phyloP scores from a whole-genome alignment of 306 rosid species.

The Quercus rubra region DNA sequence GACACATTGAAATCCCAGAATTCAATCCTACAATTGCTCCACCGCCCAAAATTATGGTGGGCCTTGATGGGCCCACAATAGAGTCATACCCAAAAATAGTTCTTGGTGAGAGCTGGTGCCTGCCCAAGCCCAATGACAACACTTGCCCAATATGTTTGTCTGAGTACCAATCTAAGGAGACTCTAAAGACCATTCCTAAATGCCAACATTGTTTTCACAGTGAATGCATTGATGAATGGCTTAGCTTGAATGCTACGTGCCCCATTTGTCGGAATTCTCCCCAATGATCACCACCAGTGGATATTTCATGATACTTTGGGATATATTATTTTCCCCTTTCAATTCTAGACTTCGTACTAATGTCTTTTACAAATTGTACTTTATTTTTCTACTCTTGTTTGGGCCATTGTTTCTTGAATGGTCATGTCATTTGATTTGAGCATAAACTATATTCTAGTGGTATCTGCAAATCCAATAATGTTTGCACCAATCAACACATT shows the following conservation, averaged over 20 bases:
- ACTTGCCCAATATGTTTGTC: conserved; percentile 72
- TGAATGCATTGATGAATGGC: conserved; percentile 80
- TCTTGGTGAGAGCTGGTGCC: conserved; percentile 38
- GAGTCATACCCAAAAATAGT: conserved; percentile 57
- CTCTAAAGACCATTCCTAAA: conserved; percentile 51
- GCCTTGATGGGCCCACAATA: conserved; percentile 58
- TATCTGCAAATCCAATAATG: too few relatives aligned
- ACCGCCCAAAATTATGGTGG: conserved; percentile 22
- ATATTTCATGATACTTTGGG: neutral
- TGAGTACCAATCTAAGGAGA: conserved; percentile 61
- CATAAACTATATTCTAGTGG: too few relatives aligned
- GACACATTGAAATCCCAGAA: conserved; percentile 25
- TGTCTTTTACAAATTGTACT: too few relatives aligned
- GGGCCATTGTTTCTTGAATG: too few relatives aligned
- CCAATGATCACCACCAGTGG: neutral
- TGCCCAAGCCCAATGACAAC: conserved; percentile 42
- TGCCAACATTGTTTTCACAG: conserved; percentile 75
- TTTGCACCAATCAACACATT: too few relatives aligned
- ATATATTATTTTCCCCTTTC: neutral
- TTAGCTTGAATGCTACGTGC: conserved; percentile 58
- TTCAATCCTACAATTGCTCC: conserved; percentile 32
- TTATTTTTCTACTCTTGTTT: too few relatives aligned
- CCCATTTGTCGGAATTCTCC: conserved; percentile 72
- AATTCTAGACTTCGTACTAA: neutral
- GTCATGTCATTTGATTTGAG: too few relatives aligned